These are phyloP conservation scores for Rasamsonia emersonii DNA, from an alignment of 2,329 filamentous ascomycete species.

Conservation along the genomic window DNA sequence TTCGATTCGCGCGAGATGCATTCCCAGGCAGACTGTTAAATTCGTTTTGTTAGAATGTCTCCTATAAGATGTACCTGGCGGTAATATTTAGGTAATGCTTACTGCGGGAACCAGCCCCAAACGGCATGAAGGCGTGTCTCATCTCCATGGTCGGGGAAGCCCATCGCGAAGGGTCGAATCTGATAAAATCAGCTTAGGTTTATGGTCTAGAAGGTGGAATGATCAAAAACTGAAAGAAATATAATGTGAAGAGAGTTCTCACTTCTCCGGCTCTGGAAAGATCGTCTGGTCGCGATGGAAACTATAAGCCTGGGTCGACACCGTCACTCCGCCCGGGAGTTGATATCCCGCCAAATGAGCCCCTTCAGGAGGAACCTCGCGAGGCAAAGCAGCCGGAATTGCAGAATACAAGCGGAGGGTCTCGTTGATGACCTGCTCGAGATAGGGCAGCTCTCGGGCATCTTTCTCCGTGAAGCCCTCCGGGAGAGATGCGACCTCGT, in stretches of 20 bases:
- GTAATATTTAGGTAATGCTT: not conserved
- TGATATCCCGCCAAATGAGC: slow-evolving; percentile 31
- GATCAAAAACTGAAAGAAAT: not conserved
- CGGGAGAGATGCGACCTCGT: slow-evolving; percentile 35
- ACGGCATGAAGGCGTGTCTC: slow-evolving; percentile 55
- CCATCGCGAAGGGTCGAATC: slow-evolving; percentile 47
- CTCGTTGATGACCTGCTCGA: slow-evolving; percentile 52
- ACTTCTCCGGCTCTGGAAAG: slow-evolving; percentile 40
- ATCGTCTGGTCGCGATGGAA: slow-evolving; percentile 44
- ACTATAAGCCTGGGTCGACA: slow-evolving; percentile 44
- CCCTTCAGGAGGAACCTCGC: slow-evolving; percentile 39
- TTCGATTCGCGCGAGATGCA: slow-evolving; percentile 55
- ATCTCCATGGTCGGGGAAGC: slow-evolving; percentile 24
- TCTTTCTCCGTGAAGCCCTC: slow-evolving; percentile 30
- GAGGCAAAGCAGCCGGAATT: slow-evolving; percentile 48
- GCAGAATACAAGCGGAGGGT: slow-evolving; percentile 50
- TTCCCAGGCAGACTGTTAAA: slow-evolving; percentile 49
- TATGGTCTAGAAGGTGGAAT: not conserved
- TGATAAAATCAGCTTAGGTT: not conserved
- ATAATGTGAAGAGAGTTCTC: not conserved
- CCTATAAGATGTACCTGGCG: not conserved
- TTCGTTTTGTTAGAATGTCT: not conserved
- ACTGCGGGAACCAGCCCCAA: slow-evolving; percentile 54
- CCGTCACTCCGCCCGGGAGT: slow-evolving; percentile 44
- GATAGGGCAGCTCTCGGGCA: slow-evolving; percentile 44